phyloP scores from a whole-genome alignment of 2,329 filamentous ascomycete species.

The Thielaviopsis musarum region DNA sequence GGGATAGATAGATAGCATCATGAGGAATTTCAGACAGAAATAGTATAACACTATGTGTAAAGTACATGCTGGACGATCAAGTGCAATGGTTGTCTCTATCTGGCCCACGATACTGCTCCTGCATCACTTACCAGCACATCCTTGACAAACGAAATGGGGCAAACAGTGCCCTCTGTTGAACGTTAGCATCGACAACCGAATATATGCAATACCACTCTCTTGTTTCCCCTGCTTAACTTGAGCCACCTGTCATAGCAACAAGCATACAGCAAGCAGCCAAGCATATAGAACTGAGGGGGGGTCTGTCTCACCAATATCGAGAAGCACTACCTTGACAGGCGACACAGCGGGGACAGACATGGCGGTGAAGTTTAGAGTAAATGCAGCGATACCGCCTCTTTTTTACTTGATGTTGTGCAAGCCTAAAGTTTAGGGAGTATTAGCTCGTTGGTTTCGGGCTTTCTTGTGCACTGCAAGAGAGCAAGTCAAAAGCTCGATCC shows the following conservation, averaged over 20 bases:
- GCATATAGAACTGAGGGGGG: constrained; percentile 1
- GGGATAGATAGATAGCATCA: constrained; percentile 5
- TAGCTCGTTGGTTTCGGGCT: too few species aligned
- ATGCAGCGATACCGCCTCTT: too few species aligned
- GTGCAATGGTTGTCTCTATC: neutral
- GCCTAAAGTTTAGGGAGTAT: too few species aligned
- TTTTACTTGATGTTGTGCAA: neutral
- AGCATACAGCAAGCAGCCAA: neutral
- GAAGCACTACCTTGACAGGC: constrained; percentile 30
- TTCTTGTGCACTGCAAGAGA: too few species aligned
- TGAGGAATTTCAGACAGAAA: constrained; percentile 1
- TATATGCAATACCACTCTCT: neutral
- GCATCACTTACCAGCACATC: constrained; percentile 53
- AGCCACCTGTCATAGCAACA: neutral
- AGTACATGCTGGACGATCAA: neutral
- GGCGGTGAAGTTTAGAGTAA: neutral
- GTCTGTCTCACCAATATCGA: constrained; percentile 39
- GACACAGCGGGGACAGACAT: neutral
- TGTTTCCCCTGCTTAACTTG: neutral
- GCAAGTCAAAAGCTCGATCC: too few species aligned
- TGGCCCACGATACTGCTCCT: neutral
- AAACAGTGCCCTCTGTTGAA: constrained; percentile 57
- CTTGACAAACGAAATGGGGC: constrained; percentile 71
- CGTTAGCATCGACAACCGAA: constrained; percentile 6
- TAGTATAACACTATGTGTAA: neutral